Conservation (phyloP, 78 protist genomes). For the Dictyostelium brefeldianum region DNA sequence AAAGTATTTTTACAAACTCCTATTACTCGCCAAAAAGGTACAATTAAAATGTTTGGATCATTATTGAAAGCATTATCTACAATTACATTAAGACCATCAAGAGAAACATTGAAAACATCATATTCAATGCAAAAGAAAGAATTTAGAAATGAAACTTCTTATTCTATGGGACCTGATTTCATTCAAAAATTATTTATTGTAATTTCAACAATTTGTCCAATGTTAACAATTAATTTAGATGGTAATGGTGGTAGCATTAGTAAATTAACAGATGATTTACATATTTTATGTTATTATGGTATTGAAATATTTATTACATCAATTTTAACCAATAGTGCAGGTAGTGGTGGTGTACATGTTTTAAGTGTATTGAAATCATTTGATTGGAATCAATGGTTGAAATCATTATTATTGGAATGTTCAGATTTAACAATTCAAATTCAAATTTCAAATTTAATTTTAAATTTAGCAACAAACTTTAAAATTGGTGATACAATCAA, state of each 20-base stretch:
- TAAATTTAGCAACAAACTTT: slow-evolving; percentile 20
- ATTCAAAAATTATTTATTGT: slow-evolving; percentile 1
- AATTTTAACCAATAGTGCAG: not conserved
- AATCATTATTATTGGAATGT: slow-evolving; percentile 57
- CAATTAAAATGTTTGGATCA: slow-evolving; percentile 40
- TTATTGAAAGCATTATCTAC: slow-evolving; percentile 11
- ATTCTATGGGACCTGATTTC: slow-evolving; percentile 1
- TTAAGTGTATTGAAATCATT: not conserved
- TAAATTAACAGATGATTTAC: not conserved
- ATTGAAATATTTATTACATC: slow-evolving; percentile 35
- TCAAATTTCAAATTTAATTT: slow-evolving; percentile 2
- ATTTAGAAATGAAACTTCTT: slow-evolving; percentile 14
- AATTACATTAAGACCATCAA: not conserved
- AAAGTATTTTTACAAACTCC: slow-evolving; percentile 21
- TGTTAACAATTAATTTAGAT: not conserved
- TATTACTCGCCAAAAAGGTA: slow-evolving; percentile 16
- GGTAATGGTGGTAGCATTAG: not conserved
- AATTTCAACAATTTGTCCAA: not conserved
- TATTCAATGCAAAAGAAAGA: slow-evolving; percentile 29
- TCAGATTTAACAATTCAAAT: slow-evolving; percentile 23
- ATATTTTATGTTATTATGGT: slow-evolving; percentile 38
- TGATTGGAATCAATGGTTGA: slow-evolving; percentile 62
- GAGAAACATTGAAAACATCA: not conserved
- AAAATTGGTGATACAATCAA: not conserved
- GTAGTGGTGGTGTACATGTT: not conserved